Evolutionary conservation across 108 stramenopile species (phyloP).

Genomic region (Parietichytrium sp.): DNA sequence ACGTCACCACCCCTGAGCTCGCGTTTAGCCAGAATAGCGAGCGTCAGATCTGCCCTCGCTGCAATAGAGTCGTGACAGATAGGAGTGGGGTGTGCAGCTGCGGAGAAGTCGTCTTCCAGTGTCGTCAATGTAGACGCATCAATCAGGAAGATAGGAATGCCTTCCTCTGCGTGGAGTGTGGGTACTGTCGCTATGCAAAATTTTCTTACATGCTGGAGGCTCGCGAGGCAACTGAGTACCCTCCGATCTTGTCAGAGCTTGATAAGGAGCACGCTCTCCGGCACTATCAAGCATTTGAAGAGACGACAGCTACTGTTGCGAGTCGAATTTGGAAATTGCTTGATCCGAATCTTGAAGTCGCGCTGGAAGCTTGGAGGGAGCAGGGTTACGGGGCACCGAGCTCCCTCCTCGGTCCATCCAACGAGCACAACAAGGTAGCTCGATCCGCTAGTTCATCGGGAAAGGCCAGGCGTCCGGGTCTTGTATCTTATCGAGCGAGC

Average conservation of each 20-base stretch:
- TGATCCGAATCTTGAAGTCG: no score
- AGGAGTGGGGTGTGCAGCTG: slow-evolving; percentile 91
- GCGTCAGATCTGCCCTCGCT: slow-evolving; percentile 74
- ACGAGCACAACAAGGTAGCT: no score
- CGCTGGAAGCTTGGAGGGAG: no score
- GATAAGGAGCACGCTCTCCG: slow-evolving; percentile 9
- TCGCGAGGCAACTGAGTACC: slow-evolving; percentile 44
- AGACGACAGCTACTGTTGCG: no score
- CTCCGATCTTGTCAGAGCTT: not conserved
- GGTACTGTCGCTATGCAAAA: slow-evolving; percentile 80
- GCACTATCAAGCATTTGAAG: not conserved
- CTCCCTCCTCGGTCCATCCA: no score
- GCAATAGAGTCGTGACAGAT: slow-evolving; percentile 83
- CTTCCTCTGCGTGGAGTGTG: slow-evolving; percentile 93
- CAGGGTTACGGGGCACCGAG: no score
- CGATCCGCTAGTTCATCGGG: no score
- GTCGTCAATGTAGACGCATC: slow-evolving; percentile 86
- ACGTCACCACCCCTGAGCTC: not conserved
- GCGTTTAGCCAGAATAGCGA: slow-evolving; percentile 17
- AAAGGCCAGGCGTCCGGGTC: no score
- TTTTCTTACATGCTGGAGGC: slow-evolving; percentile 64
- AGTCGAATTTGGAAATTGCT: no score
- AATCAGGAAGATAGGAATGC: slow-evolving; percentile 90
- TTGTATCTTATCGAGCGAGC: no score
- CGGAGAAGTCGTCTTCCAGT: slow-evolving; percentile 92